Base-by-base conservation (phyloP, 2,329 filamentous ascomycete genomes). In the Botryotinia convoluta region DNA sequence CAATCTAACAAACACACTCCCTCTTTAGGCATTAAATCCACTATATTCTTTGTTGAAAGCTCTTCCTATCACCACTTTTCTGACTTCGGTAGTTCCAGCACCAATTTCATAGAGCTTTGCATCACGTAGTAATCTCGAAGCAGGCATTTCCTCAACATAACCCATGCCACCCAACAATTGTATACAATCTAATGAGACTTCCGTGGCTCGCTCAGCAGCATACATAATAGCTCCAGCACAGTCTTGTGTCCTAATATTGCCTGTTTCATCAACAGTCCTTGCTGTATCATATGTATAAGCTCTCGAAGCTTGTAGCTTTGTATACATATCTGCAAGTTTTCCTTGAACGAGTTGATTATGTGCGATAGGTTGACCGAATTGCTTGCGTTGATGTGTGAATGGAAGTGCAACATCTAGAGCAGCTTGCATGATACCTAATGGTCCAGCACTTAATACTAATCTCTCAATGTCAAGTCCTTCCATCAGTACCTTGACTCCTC, bases 301-400 rank as follows among this genome's bases (percentile, higher is more conserved):
- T n/a, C 90, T 86, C 26, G 92, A 91, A 18, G 93, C 94, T 79
- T 93, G 91, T 74, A 96, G 88, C 83, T 97, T 97, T 65, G 94
- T 98, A 84, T 98, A 97, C 95, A 99, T 98, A 82, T 98, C 95
- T 72, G 96, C 94, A 63, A 98, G 87, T 81, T 95, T 95, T 73
- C 93, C 95, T 83, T 98, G 96, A 35, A 98, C 88, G 75, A 98
- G 87, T 83, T 99, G 96, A 82, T 97, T 97, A 78, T 96, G 92
- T 0, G 93, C 95, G 76, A 98, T 93, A 2, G 95, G 95, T 12
- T 83, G 85, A 72, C 91, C 92, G 81, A 99, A 99, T 83, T 99
- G 96, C 82, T 92, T 93, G 72, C 96, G 89, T 78, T 92, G 89
- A 83, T 99, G 96, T 1, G 92, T 91, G 81, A 97, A 99, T 0